Conservation (phyloP, 768 basidiomycete species). For the Coprinellus micaceus region DNA sequence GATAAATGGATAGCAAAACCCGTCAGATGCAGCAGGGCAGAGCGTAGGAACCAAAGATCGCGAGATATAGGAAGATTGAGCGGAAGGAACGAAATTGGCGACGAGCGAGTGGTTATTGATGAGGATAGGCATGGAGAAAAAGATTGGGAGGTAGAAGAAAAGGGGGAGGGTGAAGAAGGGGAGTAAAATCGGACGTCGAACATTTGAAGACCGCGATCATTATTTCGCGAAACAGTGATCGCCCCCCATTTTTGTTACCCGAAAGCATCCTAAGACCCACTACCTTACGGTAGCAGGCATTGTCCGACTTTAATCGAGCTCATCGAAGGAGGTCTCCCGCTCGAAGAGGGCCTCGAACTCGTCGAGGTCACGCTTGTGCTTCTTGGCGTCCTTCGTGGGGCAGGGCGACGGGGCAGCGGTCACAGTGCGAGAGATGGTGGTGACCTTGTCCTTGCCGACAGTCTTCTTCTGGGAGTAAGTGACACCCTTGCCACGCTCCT, state of each 20-base stretch:
- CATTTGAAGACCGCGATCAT: not conserved
- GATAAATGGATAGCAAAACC: no score
- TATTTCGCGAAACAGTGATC: not conserved
- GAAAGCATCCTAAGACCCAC: not conserved
- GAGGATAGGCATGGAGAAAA: no score
- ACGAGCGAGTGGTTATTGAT: no score
- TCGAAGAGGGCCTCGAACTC: constrained; percentile 30
- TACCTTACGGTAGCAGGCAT: not conserved
- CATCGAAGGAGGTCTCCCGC: constrained; percentile 23
- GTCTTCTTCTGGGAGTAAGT: not conserved
- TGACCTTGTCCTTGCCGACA: constrained; percentile 18
- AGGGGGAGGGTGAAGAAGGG: no score
- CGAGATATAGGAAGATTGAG: no score
- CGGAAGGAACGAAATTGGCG: no score
- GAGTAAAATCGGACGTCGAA: not conserved
- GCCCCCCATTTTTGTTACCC: no score
- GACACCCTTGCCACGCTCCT: not conserved
- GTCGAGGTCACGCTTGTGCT: constrained; percentile 24
- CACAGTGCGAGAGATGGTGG: constrained; percentile 20
- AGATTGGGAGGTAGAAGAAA: no score
- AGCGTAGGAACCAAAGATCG: no score
- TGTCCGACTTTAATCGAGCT: constrained; percentile 24
- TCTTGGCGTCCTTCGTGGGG: constrained; percentile 15
- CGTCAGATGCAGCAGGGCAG: no score
- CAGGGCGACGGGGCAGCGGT: constrained; percentile 22